Base-by-base conservation (phyloP, 306 rosid species). In the Gillenia trifoliata region DNA sequence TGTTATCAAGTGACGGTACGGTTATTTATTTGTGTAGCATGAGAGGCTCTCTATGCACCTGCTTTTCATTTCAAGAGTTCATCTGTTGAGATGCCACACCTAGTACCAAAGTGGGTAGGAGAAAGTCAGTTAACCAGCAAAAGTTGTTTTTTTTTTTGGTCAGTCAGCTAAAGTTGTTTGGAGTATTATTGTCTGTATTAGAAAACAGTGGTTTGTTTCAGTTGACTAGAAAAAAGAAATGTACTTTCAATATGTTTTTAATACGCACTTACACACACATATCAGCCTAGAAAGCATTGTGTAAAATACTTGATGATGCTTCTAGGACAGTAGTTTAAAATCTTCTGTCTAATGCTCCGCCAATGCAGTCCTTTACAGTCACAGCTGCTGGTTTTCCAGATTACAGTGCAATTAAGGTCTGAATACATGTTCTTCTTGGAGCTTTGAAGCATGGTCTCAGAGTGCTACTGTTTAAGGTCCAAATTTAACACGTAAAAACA, bases 401-500 rank as follows among this genome's bases (percentile, higher is more conserved):
- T 72, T 40, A 38, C 76, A 60, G 68, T 60, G 76, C 8, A 30
- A 60, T 26, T 72, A 43, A 71, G 52, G 29, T 57, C 55, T 57
- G 67, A 72, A 59, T 72, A 41, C 76, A 41, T 29, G 57, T 72
- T 60, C 75, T 70, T 60, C 56, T 28, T 60, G 68, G 68, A 60
- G 76, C 30, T 29, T 50, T 57, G 59, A 72, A 60, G 41, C 57
- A 40, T 72, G 61, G 52, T 34, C 75, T 57, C 75, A 71, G 55
- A 47, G 22, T 72, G 76, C 76, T 72, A 72, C 76, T 59, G 11
- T 41, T 56, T 60, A 41, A 72, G 76, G 76, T 72, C 59, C 43
- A 72, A 60, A 72, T 60, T 72, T 49, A 72, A 72, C 29, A 60
- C 1, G 59, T 60, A 64, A 72, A 72, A 59, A 60, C 68, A 60